Conservation (phyloP, 495 filamentous ascomycete genomes). For the Annulohypoxylon maeteangense region DNA sequence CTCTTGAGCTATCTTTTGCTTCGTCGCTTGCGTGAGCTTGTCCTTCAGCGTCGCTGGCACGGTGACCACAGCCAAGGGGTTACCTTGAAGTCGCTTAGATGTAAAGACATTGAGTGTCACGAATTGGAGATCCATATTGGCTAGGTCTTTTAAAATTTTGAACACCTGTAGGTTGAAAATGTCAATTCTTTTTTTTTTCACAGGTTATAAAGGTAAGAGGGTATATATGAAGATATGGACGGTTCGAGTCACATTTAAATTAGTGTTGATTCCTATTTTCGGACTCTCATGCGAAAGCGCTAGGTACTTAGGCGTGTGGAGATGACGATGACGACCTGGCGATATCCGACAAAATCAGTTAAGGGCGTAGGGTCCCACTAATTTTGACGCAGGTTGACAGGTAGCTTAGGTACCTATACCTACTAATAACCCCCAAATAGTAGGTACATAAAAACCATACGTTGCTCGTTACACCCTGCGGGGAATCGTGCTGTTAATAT, state of each 20-base stretch:
- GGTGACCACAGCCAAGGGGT: constrained; percentile 73
- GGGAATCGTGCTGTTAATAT: neutral
- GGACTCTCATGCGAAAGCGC: constrained; percentile 17
- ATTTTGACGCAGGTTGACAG: neutral
- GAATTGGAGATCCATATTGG: constrained; percentile 57
- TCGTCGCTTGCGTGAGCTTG: constrained; percentile 60
- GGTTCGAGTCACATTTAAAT: constrained; percentile 12
- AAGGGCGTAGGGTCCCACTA: constrained; percentile 29
- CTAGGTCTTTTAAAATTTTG: neutral
- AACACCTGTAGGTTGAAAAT: neutral
- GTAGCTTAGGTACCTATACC: neutral
- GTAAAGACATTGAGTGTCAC: constrained; percentile 78
- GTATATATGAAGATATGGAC: neutral
- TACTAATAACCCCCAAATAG: neutral
- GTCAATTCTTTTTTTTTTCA: neutral
- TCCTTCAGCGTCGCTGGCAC: constrained; percentile 53
- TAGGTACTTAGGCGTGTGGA: constrained; percentile 14
- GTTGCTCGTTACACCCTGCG: neutral
- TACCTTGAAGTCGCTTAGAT: constrained; percentile 64
- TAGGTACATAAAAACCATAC: neutral
- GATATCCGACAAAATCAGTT: neutral
- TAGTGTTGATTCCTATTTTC: constrained; percentile 18
- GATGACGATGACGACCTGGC: constrained; percentile 8
- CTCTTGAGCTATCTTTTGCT: constrained; percentile 75
- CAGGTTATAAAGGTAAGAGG: neutral